Evolutionary conservation across 164 flowering plant species (phyloP), one percentile per base, ranked within the genome.

Genomic region (Liriodendron chinense): DNA sequence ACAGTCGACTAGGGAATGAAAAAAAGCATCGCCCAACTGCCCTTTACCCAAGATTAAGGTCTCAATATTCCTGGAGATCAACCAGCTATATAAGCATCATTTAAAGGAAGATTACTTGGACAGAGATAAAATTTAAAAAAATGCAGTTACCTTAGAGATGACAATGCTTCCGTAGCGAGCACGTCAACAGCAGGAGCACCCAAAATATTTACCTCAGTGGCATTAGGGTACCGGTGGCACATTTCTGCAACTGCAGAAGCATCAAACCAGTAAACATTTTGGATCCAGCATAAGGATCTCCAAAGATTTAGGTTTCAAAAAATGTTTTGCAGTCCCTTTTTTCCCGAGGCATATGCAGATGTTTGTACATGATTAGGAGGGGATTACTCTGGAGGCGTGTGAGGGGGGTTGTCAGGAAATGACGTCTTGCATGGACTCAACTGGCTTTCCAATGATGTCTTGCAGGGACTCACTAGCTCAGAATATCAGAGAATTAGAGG

Each of bases 221-320:
- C 97, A 84, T 91, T 94, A 14, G 94, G 97, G 82, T 94, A 92
- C 18, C 99, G 85, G 7, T 68, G 89, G 78, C 95, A 94, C 86
- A 96, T 90, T 74, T 89, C 95, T 73, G 89, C 92, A 86, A 96
- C 99, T 96, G 86, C 79, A 86, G 69, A 77, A 64, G 14, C 20
- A 76, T 9, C 62, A 18, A 70, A 67, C n/a, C 24, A 65, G 21
- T 49, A 26, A 71, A 28, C 47, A 64, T 13, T 49, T 59, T 65
- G 21, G 24, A 57, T 10, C 62, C 62, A 63, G 9, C 24, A 22
- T 1, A 63, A n/a, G 24, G 24, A 63, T 8, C 9, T 63, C 24
- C 66, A 63, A 20, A 57, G 0, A 63, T 22, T 63, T 63, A 63
- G 20, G 24, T 63, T 53, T 53, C 59, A 53, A 53, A 53, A 53